Conservation (phyloP, 768 basidiomycete species). For the Rhodosporidiobolus sp. region DNA sequence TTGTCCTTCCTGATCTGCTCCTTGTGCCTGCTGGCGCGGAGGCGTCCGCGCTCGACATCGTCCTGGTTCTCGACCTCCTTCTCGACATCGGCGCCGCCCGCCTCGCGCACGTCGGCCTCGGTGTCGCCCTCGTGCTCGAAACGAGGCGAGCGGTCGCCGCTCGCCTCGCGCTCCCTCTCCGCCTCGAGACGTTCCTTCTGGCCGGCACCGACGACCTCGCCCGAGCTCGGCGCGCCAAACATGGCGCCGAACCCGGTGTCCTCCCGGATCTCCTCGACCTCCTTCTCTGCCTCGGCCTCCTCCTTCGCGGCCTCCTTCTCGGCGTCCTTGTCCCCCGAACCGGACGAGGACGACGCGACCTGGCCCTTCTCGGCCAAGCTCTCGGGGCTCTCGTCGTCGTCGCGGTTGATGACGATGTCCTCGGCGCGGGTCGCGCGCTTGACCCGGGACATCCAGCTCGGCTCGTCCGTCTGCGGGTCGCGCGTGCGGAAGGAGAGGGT, state of each 20-base stretch:
- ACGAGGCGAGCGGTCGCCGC: background rate
- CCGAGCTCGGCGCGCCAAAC: conserved; percentile 31
- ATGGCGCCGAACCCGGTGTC: conserved; percentile 26
- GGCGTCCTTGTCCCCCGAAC: background rate
- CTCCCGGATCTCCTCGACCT: conserved; percentile 4
- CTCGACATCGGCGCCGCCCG: conserved; percentile 15
- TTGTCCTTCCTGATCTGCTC: background rate
- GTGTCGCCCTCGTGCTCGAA: background rate
- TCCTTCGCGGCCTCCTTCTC: background rate
- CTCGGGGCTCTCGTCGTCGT: conserved; percentile 57
- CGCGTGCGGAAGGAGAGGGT: conserved; percentile 34
- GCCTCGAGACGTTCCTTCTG: conserved; percentile 10
- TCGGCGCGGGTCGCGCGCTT: conserved; percentile 56
- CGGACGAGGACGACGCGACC: background rate
- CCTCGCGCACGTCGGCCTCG: conserved; percentile 19
- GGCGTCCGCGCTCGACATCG: conserved; percentile 16
- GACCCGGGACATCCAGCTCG: conserved; percentile 69
- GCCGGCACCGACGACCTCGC: conserved; percentile 13
- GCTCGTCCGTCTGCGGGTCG: conserved; percentile 61
- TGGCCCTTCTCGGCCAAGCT: conserved; percentile 48
- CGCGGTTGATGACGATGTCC: conserved; percentile 81
- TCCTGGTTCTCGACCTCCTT: conserved; percentile 18
- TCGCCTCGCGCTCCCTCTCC: background rate
- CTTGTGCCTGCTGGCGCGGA: conserved; percentile 4
- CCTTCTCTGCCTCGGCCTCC: conserved; percentile 1